Evolutionary conservation across 345 rosid genomes (phyloP).

Genomic region (Angophora floribunda): DNA sequence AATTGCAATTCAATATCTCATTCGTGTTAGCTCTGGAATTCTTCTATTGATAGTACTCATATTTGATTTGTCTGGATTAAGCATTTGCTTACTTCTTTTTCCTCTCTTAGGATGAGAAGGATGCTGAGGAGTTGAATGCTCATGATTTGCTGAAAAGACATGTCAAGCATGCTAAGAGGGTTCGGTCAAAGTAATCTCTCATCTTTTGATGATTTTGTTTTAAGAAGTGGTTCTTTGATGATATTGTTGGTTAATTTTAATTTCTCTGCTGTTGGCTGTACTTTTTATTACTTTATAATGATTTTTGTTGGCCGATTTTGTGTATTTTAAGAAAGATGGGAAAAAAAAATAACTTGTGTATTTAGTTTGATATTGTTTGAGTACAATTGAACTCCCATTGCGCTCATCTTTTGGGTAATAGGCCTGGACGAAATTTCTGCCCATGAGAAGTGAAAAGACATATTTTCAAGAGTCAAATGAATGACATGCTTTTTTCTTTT

Average conservation of each 20-base stretch:
- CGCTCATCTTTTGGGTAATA: not conserved
- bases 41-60: not conserved
- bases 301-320: not conserved
- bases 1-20: not conserved
- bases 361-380: not conserved
- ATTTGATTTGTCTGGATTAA: not conserved
- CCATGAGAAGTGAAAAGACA: not conserved
- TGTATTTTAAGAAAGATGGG: not conserved
- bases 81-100: not conserved
- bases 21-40: not conserved
- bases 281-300: not conserved
- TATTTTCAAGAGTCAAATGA: not conserved
- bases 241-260: not conserved
- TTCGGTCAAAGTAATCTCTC: conserved; percentile 56
- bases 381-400: not conserved
- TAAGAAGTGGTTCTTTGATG: not conserved
- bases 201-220: not conserved
- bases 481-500: not conserved
- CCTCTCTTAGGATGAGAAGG: conserved; percentile 42
- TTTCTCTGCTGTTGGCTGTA: not conserved
- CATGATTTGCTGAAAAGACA: conserved; percentile 66
- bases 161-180: conserved; percentile 58
- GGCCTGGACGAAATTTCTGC: not conserved
- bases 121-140: conserved; percentile 42
- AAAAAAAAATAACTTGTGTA: not conserved